phyloP scores from a whole-genome alignment of 1,284 basidiomycete species.

The Mycosarcoma mackinlayi region DNA sequence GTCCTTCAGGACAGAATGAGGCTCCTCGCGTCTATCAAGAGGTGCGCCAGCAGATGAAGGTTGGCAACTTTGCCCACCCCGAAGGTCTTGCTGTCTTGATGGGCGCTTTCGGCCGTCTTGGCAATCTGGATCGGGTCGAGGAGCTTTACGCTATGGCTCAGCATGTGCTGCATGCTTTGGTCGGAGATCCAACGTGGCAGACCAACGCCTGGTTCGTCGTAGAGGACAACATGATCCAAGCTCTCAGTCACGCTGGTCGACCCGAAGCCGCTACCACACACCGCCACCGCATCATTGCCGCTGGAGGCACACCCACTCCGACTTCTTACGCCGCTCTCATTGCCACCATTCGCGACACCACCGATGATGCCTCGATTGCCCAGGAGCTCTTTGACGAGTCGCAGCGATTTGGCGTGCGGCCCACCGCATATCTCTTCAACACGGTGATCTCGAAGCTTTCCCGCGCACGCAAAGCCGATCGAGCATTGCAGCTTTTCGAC shows the following conservation, averaged over 20 bases:
- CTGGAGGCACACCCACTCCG: conserved; percentile 54
- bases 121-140: conserved; percentile 71
- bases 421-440: conserved; percentile 65
- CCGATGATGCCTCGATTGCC: conserved; percentile 66
- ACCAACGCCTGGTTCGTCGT: conserved; percentile 68
- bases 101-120: conserved; percentile 68
- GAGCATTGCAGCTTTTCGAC: conserved; percentile 65
- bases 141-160: conserved; percentile 72
- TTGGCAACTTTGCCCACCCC: conserved; percentile 54
- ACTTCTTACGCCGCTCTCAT: conserved; percentile 66
- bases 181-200: conserved; percentile 65
- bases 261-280: conserved; percentile 53
- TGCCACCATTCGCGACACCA: conserved; percentile 65
- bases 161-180: conserved; percentile 51
- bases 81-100: conserved; percentile 56
- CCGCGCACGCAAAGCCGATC: conserved; percentile 64
- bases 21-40: conserved; percentile 36
- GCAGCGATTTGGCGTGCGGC: conserved; percentile 58
- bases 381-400: conserved; percentile 66
- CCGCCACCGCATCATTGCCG: conserved; percentile 61
- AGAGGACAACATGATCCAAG: conserved; percentile 64
- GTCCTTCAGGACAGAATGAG: conserved; percentile 19
- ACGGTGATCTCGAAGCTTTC: conserved; percentile 67
- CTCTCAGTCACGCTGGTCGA: conserved; percentile 62
- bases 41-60: conserved; percentile 33